Conservation (phyloP, 2,329 filamentous ascomycete species). For the Paecilomyces niveus region DNA sequence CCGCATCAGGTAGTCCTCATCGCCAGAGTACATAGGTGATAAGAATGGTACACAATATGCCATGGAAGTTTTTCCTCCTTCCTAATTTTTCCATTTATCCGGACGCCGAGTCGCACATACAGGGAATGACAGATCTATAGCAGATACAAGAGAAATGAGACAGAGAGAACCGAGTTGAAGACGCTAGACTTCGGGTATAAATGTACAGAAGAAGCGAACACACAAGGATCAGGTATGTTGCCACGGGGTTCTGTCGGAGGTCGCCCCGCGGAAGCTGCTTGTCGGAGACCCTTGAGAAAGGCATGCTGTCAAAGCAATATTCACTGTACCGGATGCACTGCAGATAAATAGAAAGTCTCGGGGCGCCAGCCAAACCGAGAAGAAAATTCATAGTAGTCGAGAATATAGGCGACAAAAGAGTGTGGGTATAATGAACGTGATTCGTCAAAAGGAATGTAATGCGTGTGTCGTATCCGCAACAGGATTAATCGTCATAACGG, state of each 20-base stretch:
- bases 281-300: neutral
- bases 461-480: slow-evolving; percentile 28
- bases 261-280: neutral
- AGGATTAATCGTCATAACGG: slow-evolving; percentile 3
- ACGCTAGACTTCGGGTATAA: slow-evolving; percentile 1
- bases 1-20: neutral
- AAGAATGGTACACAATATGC: neutral
- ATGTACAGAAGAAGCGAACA: neutral
- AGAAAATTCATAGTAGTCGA: neutral
- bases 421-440: slow-evolving; percentile 3
- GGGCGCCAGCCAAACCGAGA: neutral
- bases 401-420: neutral
- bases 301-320: neutral
- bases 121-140: slow-evolving; percentile 1
- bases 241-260: neutral
- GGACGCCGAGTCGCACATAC: neutral
- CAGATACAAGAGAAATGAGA: neutral
- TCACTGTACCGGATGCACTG: neutral
- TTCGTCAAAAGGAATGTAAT: slow-evolving; percentile 2
- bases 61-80: neutral
- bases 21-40: neutral
- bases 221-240: neutral
- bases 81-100: neutral
- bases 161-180: neutral
- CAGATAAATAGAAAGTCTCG: neutral